Conservation (phyloP, 1,284 basidiomycete species). For the Leccinum solheimii region DNA sequence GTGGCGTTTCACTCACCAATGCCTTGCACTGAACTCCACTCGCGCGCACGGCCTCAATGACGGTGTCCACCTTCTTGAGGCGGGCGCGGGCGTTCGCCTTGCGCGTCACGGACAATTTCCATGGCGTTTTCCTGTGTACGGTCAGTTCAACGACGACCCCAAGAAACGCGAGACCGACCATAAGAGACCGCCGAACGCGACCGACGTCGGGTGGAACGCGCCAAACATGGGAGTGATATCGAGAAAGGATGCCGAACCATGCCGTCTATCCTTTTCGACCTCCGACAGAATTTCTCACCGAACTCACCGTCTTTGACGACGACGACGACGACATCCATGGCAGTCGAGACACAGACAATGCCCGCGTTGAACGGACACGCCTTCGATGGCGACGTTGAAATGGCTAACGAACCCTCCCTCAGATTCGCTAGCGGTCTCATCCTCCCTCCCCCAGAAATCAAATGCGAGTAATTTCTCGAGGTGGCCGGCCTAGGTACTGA, state of each 20-base stretch:
- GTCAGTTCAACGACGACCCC: slow-evolving; percentile 8
- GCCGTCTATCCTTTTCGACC: slow-evolving; percentile 26
- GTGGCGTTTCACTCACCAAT: slow-evolving; percentile 52
- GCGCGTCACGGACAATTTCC: slow-evolving; percentile 87
- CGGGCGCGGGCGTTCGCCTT: slow-evolving; percentile 90
- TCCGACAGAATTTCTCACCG: slow-evolving; percentile 22
- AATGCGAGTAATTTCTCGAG: slow-evolving; percentile 56
- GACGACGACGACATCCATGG: slow-evolving; percentile 37
- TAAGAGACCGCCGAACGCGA: slow-evolving; percentile 71
- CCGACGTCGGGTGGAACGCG: slow-evolving; percentile 69
- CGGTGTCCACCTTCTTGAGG: slow-evolving; percentile 89
- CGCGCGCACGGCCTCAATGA: slow-evolving; percentile 83
- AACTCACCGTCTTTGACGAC: slow-evolving; percentile 10
- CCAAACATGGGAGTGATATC: slow-evolving; percentile 54
- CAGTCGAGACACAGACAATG: slow-evolving; percentile 41
- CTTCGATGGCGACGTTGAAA: slow-evolving; percentile 41
- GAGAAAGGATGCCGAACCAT: slow-evolving; percentile 20
- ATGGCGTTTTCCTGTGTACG: slow-evolving; percentile 84
- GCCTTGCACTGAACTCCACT: slow-evolving; percentile 79
- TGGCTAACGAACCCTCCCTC: slow-evolving; percentile 44
- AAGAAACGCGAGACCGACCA: slow-evolving; percentile 50
- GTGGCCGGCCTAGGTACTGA: slow-evolving; percentile 12
- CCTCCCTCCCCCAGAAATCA: slow-evolving; percentile 90
- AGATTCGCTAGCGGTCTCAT: slow-evolving; percentile 83
- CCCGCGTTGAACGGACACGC: slow-evolving; percentile 40